phyloP scores from a whole-genome alignment of 2,329 filamentous ascomycete genomes.

The Paramyrothecium roridum region DNA sequence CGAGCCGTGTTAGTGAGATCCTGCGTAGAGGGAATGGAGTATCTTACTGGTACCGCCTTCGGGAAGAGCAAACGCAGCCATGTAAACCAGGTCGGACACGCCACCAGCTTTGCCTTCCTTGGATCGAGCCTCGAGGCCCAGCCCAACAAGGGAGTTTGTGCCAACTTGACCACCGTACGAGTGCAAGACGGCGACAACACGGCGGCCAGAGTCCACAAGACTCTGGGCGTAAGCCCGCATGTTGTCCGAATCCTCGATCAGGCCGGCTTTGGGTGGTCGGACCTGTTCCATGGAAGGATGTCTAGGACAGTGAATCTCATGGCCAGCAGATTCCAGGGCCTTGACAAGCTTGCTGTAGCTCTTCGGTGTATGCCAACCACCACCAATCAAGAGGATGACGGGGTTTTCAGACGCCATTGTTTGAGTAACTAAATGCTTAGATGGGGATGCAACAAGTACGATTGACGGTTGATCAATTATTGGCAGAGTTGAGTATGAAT shows the following conservation, averaged over 20 bases:
- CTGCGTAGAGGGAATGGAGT: background rate
- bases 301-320: slow-evolving; percentile 2
- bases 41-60: background rate
- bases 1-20: background rate
- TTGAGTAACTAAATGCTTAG: too few species aligned
- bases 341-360: slow-evolving; percentile 1
- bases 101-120: background rate
- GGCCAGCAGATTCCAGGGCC: background rate
- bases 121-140: background rate
- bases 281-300: background rate
- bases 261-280: background rate
- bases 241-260: background rate
- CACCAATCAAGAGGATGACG: slow-evolving; percentile 1
- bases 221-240: background rate
- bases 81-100: background rate
- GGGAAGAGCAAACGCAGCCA: background rate
- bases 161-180: slow-evolving; percentile 2
- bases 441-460: too few species aligned
- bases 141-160: background rate
- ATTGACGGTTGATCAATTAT: too few species aligned
- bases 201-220: background rate
- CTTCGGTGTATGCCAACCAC: slow-evolving; percentile 2
- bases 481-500: too few species aligned
- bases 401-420: slow-evolving; percentile 1
- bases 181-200: background rate